Evolutionary conservation across 441 rosid genomes (phyloP).

Genomic region (Omphalea diandra): DNA sequence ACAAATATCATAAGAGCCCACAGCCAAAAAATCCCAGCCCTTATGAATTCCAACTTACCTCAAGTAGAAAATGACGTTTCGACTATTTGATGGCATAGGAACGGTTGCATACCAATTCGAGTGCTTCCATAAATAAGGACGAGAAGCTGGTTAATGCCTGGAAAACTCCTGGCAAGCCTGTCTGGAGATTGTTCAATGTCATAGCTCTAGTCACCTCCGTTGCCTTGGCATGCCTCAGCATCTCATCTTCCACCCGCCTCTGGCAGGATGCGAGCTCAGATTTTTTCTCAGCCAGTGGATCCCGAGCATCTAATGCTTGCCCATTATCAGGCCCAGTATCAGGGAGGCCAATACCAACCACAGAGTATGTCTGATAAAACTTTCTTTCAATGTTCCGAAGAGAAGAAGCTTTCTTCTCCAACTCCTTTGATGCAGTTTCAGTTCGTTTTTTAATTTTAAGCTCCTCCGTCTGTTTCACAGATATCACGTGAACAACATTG

Average conservation of each 20-base stretch:
- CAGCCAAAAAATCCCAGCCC: slow-evolving; percentile 44
- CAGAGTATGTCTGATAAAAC: slow-evolving; percentile 84
- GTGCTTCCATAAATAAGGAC: slow-evolving; percentile 61
- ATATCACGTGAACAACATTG: slow-evolving; percentile 74
- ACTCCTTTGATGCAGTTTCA: slow-evolving; percentile 73
- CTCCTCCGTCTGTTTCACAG: slow-evolving; percentile 71
- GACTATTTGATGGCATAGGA: slow-evolving; percentile 75
- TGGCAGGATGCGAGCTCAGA: slow-evolving; percentile 79
- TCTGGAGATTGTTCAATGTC: slow-evolving; percentile 84
- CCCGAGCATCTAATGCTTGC: slow-evolving; percentile 71
- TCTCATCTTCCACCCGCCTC: slow-evolving; percentile 86
- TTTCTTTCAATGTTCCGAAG: slow-evolving; percentile 84
- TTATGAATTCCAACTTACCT: slow-evolving; percentile 18
- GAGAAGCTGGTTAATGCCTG: slow-evolving; percentile 89
- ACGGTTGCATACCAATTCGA: slow-evolving; percentile 60
- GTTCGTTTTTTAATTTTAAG: slow-evolving; percentile 72
- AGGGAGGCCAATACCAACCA: slow-evolving; percentile 80
- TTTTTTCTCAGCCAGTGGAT: slow-evolving; percentile 83
- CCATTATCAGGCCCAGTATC: slow-evolving; percentile 63
- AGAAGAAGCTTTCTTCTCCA: slow-evolving; percentile 88
- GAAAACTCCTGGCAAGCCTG: slow-evolving; percentile 92
- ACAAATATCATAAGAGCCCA: slow-evolving; percentile 26
- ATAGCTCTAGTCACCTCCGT: slow-evolving; percentile 86
- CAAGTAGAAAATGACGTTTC: slow-evolving; percentile 19
- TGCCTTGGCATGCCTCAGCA: slow-evolving; percentile 80